Evolutionary conservation across 2,329 filamentous ascomycete species (phyloP), one percentile per base, ranked within the genome.

Genomic region (Monosporascus cannonballus): DNA sequence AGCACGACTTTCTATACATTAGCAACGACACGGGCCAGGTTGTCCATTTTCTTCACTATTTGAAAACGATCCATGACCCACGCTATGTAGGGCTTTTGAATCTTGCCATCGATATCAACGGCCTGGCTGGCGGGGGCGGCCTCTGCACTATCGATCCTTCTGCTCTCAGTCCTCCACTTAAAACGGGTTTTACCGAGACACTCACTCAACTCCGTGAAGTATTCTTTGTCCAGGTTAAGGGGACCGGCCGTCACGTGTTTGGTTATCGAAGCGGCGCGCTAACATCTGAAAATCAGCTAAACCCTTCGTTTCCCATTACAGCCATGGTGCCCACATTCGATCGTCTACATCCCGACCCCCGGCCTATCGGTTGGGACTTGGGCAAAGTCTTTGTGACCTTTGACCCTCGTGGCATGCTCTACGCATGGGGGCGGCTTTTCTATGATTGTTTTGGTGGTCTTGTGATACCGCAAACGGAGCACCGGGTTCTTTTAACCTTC

Each of bases 31-130:
- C 38, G 11, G 39, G 22, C 39, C 24, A 47, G 20, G 4, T 54
- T 11, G 22, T 47, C 30, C 45, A 55, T 11, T 51, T 59, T 30
- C 47, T 59, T 20, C 53, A 55, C 30, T 44, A 55, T 45, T 24
- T 57, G 18, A 59, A 57, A 47, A 52, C 51, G 2, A 9, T 39
- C 22, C 41, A 58, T 46, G 56, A 59, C 25, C 56, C 56, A 8
- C 39, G 42, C 18, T 6, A 38, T 11, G 39, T 57, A 17, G 56
- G 56, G 7, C 54, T 59, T 22, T 36, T 53, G 4, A 59, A 59
- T 37, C 44, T 57, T 20, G 53, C 53, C 11, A 14, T 56, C 39
- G 41, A 48, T 37, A 30, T 15, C 27, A 24, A 36, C 30, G 18
- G 41, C n/a, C 27, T 51, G 18, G 22, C 11, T 20, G 50, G 52